Evolutionary conservation across 495 filamentous ascomycete genomes (phyloP).

Genomic region (Daldinia caldariorum): DNA sequence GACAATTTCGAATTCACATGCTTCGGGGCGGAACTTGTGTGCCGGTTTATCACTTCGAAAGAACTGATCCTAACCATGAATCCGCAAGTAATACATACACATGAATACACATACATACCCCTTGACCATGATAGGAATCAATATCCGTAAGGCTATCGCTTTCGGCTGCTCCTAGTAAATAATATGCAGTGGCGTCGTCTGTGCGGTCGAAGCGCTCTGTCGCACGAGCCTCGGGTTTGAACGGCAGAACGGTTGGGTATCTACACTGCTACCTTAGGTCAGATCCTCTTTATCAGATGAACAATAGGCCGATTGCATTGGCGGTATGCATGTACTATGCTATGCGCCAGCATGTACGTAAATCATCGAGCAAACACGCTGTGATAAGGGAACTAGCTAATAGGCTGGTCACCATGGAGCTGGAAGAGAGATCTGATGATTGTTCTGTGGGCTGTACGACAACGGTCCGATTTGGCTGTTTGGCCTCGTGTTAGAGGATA

Average conservation of each 20-base stretch:
- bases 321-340: background rate
- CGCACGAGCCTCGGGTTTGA: background rate
- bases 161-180: background rate
- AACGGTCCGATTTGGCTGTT: background rate
- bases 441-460: background rate
- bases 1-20: background rate
- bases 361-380: conserved; percentile 1
- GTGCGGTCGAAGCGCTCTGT: background rate
- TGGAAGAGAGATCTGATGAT: background rate
- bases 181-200: conserved; percentile 1
- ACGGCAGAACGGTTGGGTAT: background rate
- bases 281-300: conserved; percentile 2
- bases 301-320: conserved; percentile 4
- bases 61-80: too few species aligned
- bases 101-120: conserved; percentile 9
- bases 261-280: background rate
- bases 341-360: background rate
- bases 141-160: conserved; percentile 3
- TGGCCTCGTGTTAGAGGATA: background rate
- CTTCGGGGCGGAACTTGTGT: background rate
- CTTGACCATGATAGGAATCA: background rate
- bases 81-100: too few species aligned
- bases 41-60: background rate
- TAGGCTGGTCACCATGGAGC: conserved; percentile 1
- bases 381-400: background rate